phyloP scores from a whole-genome alignment of 768 basidiomycete species.

The Leccinum sublutescens region DNA sequence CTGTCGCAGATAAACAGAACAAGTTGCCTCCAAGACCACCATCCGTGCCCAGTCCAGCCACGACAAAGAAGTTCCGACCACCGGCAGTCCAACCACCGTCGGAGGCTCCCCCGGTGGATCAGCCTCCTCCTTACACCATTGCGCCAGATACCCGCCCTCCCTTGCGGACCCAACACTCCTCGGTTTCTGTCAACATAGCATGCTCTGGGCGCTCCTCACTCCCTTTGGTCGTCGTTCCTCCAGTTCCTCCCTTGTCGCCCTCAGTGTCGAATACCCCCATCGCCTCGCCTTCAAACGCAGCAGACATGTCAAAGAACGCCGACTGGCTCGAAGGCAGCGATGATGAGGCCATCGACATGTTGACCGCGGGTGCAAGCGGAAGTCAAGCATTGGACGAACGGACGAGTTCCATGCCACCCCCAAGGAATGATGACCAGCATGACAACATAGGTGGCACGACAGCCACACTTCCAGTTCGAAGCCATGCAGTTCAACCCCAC shows the following conservation, averaged over 20 bases:
- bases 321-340: conserved; percentile 83
- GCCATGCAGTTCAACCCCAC: conserved; percentile 29
- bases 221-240: conserved; percentile 53
- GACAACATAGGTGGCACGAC: conserved; percentile 14
- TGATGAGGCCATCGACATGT: conserved; percentile 81
- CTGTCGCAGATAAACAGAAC: conserved; percentile 33
- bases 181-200: conserved; percentile 41
- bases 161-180: conserved; percentile 42
- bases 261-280: conserved; percentile 35
- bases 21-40: conserved; percentile 24
- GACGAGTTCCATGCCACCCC: conserved; percentile 52
- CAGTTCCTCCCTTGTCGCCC: conserved; percentile 35
- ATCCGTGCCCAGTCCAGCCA: conserved; percentile 12
- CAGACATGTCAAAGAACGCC: conserved; percentile 46
- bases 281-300: conserved; percentile 35
- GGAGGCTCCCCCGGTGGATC: conserved; percentile 39
- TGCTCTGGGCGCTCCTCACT: conserved; percentile 55
- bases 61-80: conserved; percentile 27
- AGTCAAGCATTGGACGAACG: conserved; percentile 82
- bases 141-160: conserved; percentile 31
- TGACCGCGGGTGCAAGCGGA: conserved; percentile 79
- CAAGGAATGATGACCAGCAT: conserved; percentile 29
- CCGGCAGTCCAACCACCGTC: conserved; percentile 26
- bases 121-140: conserved; percentile 65
- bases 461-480: conserved; percentile 30